Conservation (phyloP, 2,329 filamentous ascomycete genomes). For the Ilyonectria sp. region DNA sequence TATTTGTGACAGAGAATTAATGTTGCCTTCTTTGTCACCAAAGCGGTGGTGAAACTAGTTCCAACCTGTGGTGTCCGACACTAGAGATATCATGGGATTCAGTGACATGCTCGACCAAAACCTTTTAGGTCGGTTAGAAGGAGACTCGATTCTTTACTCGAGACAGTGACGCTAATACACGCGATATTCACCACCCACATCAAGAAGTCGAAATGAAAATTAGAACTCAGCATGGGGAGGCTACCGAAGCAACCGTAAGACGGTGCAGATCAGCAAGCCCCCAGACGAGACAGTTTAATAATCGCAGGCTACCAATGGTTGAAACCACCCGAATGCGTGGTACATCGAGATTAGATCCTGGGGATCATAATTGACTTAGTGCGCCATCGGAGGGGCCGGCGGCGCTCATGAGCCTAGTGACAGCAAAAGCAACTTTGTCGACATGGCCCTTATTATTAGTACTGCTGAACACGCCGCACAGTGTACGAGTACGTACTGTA, state of each 20-base stretch:
- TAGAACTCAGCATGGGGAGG: background rate
- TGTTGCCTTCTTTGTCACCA: background rate
- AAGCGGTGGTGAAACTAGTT: background rate
- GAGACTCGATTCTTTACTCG: background rate
- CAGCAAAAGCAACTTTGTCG: slow-evolving; percentile 24
- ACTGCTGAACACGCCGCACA: background rate
- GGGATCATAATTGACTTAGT: background rate
- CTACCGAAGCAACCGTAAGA: background rate
- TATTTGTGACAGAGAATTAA: background rate
- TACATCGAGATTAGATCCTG: slow-evolving; percentile 27
- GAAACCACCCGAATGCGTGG: background rate
- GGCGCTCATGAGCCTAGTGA: background rate
- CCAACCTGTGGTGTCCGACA: background rate
- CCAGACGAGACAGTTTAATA: background rate
- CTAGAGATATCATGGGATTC: background rate
- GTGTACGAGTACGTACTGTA: background rate
- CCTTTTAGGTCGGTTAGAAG: background rate
- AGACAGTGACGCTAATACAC: background rate
- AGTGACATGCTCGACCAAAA: background rate
- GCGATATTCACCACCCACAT: background rate
- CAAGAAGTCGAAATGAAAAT: background rate
- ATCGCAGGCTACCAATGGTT: background rate
- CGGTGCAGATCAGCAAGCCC: background rate
- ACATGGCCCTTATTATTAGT: background rate
- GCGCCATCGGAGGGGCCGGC: slow-evolving; percentile 25